Evolutionary conservation across 1,139 yeast genomes (phyloP).

Genomic region (Debaryomyces psychrophilus): DNA sequence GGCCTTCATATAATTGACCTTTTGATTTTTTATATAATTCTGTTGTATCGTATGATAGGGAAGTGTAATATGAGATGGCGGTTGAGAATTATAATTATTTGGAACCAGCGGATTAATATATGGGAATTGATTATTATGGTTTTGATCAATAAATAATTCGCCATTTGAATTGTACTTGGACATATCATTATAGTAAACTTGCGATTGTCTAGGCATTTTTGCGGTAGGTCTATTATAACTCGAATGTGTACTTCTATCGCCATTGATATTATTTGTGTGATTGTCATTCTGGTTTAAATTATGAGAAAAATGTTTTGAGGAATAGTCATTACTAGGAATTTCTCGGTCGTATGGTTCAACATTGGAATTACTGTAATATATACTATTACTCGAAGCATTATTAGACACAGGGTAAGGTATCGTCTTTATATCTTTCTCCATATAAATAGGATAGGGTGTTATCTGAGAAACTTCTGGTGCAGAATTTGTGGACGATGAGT

Average conservation of each 20-base stretch:
- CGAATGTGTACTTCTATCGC: neutral
- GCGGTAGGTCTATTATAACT: slow-evolving; percentile 12
- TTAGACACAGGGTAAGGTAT: slow-evolving; percentile 25
- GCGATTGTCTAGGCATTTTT: slow-evolving; percentile 8
- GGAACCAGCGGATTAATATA: neutral
- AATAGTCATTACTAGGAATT: neutral
- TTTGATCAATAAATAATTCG: slow-evolving; percentile 3
- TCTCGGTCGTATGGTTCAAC: neutral
- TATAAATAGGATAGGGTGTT: slow-evolving; percentile 19
- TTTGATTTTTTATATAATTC: slow-evolving; percentile 26
- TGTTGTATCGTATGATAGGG: slow-evolving; percentile 23
- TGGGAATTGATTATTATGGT: slow-evolving; percentile 18
- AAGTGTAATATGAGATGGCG: slow-evolving; percentile 9
- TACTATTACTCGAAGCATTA: neutral
- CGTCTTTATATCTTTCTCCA: slow-evolving; percentile 21
- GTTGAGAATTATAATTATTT: slow-evolving; percentile 18
- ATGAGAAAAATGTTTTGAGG: neutral
- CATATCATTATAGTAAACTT: neutral
- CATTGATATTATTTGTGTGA: neutral
- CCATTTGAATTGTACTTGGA: neutral
- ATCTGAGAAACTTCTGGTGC: slow-evolving; percentile 21
- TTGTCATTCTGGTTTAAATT: neutral
- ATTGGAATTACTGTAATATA: slow-evolving; percentile 1
- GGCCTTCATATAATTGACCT: slow-evolving; percentile 43
- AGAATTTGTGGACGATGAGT: slow-evolving; percentile 25